Evolutionary conservation across 2,329 filamentous ascomycete species (phyloP).

Genomic region (Fusarium sp.): DNA sequence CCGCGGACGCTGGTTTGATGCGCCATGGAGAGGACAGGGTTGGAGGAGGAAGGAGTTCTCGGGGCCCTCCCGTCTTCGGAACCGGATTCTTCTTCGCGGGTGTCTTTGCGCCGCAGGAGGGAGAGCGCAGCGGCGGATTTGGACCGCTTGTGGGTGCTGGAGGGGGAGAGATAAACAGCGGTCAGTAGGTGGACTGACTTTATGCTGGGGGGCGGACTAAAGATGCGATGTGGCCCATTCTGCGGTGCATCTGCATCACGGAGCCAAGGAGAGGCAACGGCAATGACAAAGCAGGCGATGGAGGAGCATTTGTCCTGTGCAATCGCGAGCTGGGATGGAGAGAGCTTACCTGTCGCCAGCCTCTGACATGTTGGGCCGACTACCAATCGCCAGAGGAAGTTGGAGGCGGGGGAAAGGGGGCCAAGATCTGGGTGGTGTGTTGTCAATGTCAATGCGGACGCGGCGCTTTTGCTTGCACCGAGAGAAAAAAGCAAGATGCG

Average conservation of each 20-base stretch:
- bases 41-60: constrained; percentile 45
- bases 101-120: constrained; percentile 62
- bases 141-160: constrained; percentile 58
- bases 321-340: background rate
- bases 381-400: constrained; percentile 13
- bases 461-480: constrained; percentile 12
- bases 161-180: constrained; percentile 41
- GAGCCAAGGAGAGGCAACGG: constrained; percentile 16
- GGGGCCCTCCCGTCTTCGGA: constrained; percentile 58
- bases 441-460: background rate
- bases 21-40: constrained; percentile 49
- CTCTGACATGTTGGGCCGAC: constrained; percentile 40
- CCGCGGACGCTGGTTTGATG: constrained; percentile 50
- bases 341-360: constrained; percentile 39
- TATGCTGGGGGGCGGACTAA: constrained; percentile 28
- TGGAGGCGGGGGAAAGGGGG: constrained; percentile 36
- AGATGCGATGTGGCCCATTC: constrained; percentile 37
- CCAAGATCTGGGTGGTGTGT: constrained; percentile 10
- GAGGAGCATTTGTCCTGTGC: background rate
- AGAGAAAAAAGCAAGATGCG: constrained; percentile 8
- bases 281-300: constrained; percentile 16
- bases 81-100: constrained; percentile 61
- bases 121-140: constrained; percentile 62
- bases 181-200: constrained; percentile 45
- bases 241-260: constrained; percentile 23